Conservation (phyloP, 2,329 filamentous ascomycete genomes). For the Colletotrichum horii region DNA sequence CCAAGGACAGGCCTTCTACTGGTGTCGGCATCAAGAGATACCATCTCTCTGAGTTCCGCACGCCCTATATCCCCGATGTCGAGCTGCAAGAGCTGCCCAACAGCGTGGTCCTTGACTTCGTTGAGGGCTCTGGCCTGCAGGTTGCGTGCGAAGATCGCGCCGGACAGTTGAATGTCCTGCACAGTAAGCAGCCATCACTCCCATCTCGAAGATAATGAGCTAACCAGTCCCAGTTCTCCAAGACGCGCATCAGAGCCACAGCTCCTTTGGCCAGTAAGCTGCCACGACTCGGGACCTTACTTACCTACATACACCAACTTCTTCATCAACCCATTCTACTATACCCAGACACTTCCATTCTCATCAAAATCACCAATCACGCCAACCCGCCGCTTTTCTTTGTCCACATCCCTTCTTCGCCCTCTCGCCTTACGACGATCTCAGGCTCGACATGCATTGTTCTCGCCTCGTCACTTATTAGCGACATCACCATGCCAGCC, state of each 20-base stretch:
- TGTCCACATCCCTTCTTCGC: conserved; percentile 15
- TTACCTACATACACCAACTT: background rate
- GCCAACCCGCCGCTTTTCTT: conserved; percentile 12
- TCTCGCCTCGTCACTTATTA: background rate
- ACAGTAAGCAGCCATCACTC: conserved; percentile 46
- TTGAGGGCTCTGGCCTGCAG: conserved; percentile 66
- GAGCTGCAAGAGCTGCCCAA: conserved; percentile 93
- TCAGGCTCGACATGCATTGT: background rate
- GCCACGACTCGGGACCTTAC: background rate
- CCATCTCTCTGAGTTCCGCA: conserved; percentile 82
- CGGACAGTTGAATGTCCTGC: conserved; percentile 60
- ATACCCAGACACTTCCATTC: conserved; percentile 5
- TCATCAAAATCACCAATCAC: background rate
- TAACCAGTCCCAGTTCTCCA: conserved; percentile 44
- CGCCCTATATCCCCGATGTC: conserved; percentile 83
- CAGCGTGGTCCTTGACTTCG: conserved; percentile 70
- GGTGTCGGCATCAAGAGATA: conserved; percentile 71
- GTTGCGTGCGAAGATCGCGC: conserved; percentile 67
- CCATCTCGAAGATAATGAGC: background rate
- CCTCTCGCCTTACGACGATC: background rate
- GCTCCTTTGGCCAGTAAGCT: conserved; percentile 33
- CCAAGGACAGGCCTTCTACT: conserved; percentile 59
- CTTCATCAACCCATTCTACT: conserved; percentile 5
- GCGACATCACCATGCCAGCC: background rate
- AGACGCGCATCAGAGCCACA: conserved; percentile 44